A percentile compares a stretch with the other conserved stretches of the same genome.
These are phyloP conservation scores for Tolypocladium capitatum DNA, from an alignment of 2,329 filamentous ascomycete genomes.

Conservation along the genomic window DNA sequence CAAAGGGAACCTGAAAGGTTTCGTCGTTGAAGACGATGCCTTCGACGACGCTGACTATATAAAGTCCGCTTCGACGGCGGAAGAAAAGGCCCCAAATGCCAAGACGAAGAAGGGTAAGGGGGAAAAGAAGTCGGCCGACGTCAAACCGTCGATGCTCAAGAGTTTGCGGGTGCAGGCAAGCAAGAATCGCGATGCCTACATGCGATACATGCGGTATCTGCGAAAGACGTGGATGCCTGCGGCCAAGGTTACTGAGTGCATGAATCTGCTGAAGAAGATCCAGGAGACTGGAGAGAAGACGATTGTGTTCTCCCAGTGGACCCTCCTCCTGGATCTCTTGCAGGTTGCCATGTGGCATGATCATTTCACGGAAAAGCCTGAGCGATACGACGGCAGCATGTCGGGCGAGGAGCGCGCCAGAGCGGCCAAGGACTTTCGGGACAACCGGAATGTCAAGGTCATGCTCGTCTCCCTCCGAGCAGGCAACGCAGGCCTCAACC, in stretches of 20 bases:
- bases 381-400: conserved; percentile 76
- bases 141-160: conserved; percentile 44
- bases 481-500: conserved; percentile 73
- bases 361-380: conserved; percentile 44
- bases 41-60: conserved; percentile 27
- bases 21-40: conserved; percentile 16
- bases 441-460: conserved; percentile 52
- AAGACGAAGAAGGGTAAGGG: conserved; percentile 16
- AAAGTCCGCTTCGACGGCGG: conserved; percentile 40
- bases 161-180: conserved; percentile 51
- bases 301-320: conserved; percentile 71
- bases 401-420: conserved; percentile 51
- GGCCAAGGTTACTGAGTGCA: conserved; percentile 69
- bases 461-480: conserved; percentile 74
- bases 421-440: conserved; percentile 53
- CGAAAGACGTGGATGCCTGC: conserved; percentile 59
- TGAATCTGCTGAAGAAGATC: conserved; percentile 59
- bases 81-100: conserved; percentile 16
- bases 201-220: conserved; percentile 56
- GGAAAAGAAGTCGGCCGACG: conserved; percentile 28
- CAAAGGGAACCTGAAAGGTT: conserved; percentile 21
- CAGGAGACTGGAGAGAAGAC: conserved; percentile 51
- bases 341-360: conserved; percentile 58
- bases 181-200: conserved; percentile 51
- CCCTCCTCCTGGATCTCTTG: conserved; percentile 58